Conservation (phyloP, 768 basidiomycete genomes). For the Multifurca ochricompacta region DNA sequence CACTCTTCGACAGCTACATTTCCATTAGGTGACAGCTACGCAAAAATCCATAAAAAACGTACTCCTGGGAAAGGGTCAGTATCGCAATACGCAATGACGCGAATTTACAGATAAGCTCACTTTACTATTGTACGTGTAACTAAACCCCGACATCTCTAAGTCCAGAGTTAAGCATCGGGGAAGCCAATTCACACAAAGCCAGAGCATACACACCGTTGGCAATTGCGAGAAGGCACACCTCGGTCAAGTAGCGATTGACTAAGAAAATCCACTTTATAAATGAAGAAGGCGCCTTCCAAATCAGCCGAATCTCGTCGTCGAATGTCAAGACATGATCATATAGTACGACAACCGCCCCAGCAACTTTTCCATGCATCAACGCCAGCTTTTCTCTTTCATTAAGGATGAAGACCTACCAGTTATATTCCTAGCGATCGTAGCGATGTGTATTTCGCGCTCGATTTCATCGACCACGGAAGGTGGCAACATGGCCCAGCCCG, state of each 20-base stretch:
- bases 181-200: not conserved
- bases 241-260: conserved; percentile 33
- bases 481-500: not conserved
- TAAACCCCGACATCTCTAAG: conserved; percentile 25
- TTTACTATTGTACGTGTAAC: not conserved
- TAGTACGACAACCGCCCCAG: conserved; percentile 29
- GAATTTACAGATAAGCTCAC: not conserved
- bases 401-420: not conserved
- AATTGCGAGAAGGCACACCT: conserved; percentile 22
- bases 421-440: not conserved
- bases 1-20: conserved; percentile 28
- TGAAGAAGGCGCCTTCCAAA: conserved; percentile 34
- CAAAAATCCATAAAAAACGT: not conserved
- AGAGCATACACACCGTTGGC: conserved; percentile 27
- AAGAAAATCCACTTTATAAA: conserved; percentile 35
- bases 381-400: not conserved
- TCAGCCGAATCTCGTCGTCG: conserved; percentile 33
- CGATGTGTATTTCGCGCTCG: not conserved
- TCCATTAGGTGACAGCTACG: not conserved
- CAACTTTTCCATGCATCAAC: conserved; percentile 20
- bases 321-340: conserved; percentile 39
- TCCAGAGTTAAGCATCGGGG: not conserved
- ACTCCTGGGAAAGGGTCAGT: conserved; percentile 1
- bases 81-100: not conserved
- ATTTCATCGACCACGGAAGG: not conserved